A percentile compares a stretch with the other conserved stretches of the same genome.
These are phyloP conservation scores for Irpex sp. DNA, from an alignment of 1,284 basidiomycete genomes.

Conservation along the genomic window DNA sequence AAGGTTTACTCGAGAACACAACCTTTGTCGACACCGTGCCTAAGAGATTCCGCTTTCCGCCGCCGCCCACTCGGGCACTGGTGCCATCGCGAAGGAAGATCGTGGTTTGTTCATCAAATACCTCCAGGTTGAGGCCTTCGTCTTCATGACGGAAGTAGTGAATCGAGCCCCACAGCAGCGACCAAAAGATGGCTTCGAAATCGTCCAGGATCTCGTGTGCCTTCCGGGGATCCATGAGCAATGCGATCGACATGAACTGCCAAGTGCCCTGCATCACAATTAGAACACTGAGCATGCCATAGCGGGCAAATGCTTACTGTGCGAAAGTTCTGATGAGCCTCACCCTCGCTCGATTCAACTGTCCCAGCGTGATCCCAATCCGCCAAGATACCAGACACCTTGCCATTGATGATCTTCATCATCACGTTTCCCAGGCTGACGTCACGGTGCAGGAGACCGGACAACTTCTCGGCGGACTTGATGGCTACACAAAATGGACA, in stretches of 20 bases:
- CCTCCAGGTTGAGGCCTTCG: neutral
- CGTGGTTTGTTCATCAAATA: neutral
- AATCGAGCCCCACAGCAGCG: neutral
- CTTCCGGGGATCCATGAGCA: neutral
- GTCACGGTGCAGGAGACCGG: neutral
- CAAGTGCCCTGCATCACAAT: neutral
- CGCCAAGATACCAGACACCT: neutral
- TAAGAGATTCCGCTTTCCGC: neutral
- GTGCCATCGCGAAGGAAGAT: no score
- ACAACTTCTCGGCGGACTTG: neutral
- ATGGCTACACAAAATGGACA: neutral
- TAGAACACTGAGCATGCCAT: no score
- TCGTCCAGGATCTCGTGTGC: neutral
- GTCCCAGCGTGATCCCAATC: neutral
- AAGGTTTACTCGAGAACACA: neutral
- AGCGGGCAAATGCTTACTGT: neutral
- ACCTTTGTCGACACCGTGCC: neutral
- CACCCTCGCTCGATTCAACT: neutral
- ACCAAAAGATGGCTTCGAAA: constrained; percentile 3
- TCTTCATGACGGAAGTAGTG: constrained; percentile 3
- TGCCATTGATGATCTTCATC: neutral
- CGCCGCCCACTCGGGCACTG: neutral
- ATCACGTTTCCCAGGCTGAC: neutral
- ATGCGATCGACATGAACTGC: constrained; percentile 2
- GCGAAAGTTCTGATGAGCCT: neutral